Percentiles rank a stretch among this genome's conserved stretches.
Conservation (phyloP, 2,329 filamentous ascomycete species). For the Hyphodiscus sp. region DNA sequence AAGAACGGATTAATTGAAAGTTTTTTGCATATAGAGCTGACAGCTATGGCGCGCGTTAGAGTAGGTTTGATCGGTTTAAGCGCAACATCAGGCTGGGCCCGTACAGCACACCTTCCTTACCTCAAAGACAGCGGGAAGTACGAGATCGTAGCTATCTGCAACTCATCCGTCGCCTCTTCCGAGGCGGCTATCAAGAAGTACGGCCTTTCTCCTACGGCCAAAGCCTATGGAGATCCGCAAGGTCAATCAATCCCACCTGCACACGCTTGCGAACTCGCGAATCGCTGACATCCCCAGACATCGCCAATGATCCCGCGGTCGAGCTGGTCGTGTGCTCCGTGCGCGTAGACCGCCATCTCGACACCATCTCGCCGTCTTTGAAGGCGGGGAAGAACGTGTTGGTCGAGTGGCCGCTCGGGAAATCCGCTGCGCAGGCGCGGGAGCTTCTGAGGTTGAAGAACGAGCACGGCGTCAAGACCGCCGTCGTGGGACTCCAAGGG, state of each 20-base stretch:
- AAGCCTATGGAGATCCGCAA: conserved; percentile 37
- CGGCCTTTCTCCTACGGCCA: conserved; percentile 32
- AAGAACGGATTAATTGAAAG: too few relatives aligned
- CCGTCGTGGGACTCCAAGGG: conserved; percentile 46
- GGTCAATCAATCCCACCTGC: conserved; percentile 9
- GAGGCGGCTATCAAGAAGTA: conserved; percentile 35
- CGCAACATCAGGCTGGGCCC: conserved; percentile 27
- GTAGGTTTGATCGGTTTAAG: too few relatives aligned
- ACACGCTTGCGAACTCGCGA: neutral
- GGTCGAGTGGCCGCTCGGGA: conserved; percentile 53
- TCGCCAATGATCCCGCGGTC: conserved; percentile 43
- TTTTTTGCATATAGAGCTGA: too few relatives aligned
- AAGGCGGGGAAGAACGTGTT: conserved; percentile 46
- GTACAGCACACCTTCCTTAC: conserved; percentile 31
- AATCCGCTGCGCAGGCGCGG: conserved; percentile 34
- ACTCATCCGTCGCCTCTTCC: conserved; percentile 38
- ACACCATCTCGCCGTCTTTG: conserved; percentile 42
- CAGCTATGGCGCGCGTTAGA: too few relatives aligned
- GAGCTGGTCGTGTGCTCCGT: conserved; percentile 50
- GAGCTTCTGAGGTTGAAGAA: conserved; percentile 34
- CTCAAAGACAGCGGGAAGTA: conserved; percentile 29
- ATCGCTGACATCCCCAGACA: conserved; percentile 4
- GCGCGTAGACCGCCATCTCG: conserved; percentile 48
- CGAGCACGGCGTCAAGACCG: conserved; percentile 31
- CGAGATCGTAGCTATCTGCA: conserved; percentile 43